These are phyloP conservation scores for Solanum gracilifrons DNA, from an alignment of 257 asterid genomes.

Conservation along the genomic window DNA sequence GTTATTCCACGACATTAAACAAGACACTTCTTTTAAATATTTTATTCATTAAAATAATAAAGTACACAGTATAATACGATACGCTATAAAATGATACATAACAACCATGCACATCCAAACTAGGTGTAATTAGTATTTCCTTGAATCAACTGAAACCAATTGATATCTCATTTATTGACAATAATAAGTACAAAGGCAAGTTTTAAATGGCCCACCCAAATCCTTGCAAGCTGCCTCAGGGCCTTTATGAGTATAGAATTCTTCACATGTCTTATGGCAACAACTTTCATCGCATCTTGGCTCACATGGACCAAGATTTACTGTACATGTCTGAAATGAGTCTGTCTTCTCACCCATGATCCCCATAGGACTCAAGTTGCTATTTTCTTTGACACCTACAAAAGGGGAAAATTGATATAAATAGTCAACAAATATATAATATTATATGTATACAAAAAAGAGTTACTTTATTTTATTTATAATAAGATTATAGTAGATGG, in stretches of 20 bases:
- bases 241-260: neutral
- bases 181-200: neutral
- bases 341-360: neutral
- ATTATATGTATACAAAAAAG: neutral
- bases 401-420: neutral
- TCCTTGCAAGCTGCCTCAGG: neutral
- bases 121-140: too few relatives aligned
- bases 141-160: neutral
- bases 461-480: neutral
- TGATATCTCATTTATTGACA: neutral
- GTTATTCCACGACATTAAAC: neutral
- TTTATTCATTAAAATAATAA: neutral
- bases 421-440: neutral
- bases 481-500: too few relatives aligned
- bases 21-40: neutral
- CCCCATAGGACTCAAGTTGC: neutral
- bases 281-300: neutral
- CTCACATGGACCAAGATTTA: neutral
- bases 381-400: neutral
- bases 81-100: neutral
- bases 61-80: accelerated
- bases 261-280: neutral
- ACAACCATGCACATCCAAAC: neutral
- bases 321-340: neutral
- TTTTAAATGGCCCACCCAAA: neutral